Conservation (phyloP, 331 rosid species). For the Saraca asoca region DNA sequence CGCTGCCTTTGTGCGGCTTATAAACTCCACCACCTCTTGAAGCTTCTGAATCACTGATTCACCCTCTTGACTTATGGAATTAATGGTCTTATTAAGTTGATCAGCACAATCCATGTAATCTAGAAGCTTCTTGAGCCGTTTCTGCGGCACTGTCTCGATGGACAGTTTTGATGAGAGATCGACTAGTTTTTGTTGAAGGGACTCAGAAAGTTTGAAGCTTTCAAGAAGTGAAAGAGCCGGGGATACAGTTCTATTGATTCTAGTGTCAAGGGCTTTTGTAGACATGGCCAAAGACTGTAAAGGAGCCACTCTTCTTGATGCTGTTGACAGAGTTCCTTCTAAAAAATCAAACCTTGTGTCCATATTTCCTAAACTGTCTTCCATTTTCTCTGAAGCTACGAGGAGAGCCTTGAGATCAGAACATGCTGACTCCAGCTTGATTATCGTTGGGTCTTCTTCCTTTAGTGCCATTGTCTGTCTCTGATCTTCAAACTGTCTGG, state of each 20-base stretch:
- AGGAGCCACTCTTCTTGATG: slow-evolving; percentile 64
- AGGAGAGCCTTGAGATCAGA: slow-evolving; percentile 59
- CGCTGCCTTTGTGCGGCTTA: slow-evolving; percentile 84
- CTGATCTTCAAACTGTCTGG: too few species aligned
- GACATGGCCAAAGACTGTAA: slow-evolving; percentile 79
- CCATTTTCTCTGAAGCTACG: slow-evolving; percentile 45
- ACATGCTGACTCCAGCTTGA: slow-evolving; percentile 55
- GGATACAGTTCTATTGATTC: slow-evolving; percentile 69
- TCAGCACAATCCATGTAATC: slow-evolving; percentile 65
- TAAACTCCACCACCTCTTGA: slow-evolving; percentile 91
- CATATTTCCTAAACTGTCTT: slow-evolving; percentile 46
- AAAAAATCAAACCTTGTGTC: slow-evolving; percentile 51
- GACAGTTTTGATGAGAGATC: slow-evolving; percentile 48
- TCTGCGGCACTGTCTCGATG: slow-evolving; percentile 32
- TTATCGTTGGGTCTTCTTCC: slow-evolving; percentile 34
- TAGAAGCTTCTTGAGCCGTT: slow-evolving; percentile 48
- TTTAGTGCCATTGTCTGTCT: slow-evolving; percentile 39
- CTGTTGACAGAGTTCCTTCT: slow-evolving; percentile 50
- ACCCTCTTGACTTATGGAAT: slow-evolving; percentile 55
- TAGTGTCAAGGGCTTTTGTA: slow-evolving; percentile 71
- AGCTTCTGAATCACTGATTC: slow-evolving; percentile 78
- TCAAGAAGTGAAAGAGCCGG: slow-evolving; percentile 69
- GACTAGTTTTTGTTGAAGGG: slow-evolving; percentile 53
- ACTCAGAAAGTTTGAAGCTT: slow-evolving; percentile 57
- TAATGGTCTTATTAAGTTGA: slow-evolving; percentile 50